Base-by-base conservation (phyloP, 495 filamentous ascomycete species). In the Friedmanniomyces endolithicus region DNA sequence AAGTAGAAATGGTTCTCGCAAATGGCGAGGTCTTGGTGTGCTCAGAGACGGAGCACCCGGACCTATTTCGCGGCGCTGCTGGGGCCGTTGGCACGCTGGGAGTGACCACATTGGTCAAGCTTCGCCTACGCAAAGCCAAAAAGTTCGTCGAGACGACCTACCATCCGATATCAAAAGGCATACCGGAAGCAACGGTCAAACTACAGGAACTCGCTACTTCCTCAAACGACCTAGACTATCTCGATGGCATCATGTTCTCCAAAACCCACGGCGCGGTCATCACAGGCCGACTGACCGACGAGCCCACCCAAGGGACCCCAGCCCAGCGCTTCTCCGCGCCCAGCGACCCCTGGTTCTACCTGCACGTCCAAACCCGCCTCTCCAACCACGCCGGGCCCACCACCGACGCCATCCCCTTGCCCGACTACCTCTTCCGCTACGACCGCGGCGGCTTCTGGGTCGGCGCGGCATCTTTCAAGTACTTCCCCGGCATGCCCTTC, bases 401-500 rank as follows among this genome's bases (percentile, higher is more conserved):
- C 27, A 31, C 27, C 27, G 9, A 3, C 27, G 9, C 27, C 24
- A 75, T 81, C 37, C 79, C 79, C 12, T 63, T 81, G 9, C 69
- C 66, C 6, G 78, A 82, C 31, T 82, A 83, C 53, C 71, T 80
- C 33, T 82, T 83, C 63, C 76, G 80, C 2, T 82, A 83, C 61
- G 79, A 83, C 57, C 75, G 80, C 3, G 79, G 80, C 19, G 78
- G 71, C 8, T 83, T 82, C 62, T 82, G 78, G 70, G 72, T 74
- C 14, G 77, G 72, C 6, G 58, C 61, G 6, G 72, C 70, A 12
- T 71, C 75, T 0, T 82, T 78, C 63, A 55, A 65, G 1, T 82
- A 81, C 61, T 79, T 82, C 65, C 17, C 29, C 19, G 64, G 71
- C 11, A 61, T 73, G 20, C 80, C 80, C 1, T 81, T 82, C 65